These are phyloP conservation scores for Ulota crispa DNA, from an alignment of 225 moss, liverwort and hornwort species.

Conservation along the genomic window DNA sequence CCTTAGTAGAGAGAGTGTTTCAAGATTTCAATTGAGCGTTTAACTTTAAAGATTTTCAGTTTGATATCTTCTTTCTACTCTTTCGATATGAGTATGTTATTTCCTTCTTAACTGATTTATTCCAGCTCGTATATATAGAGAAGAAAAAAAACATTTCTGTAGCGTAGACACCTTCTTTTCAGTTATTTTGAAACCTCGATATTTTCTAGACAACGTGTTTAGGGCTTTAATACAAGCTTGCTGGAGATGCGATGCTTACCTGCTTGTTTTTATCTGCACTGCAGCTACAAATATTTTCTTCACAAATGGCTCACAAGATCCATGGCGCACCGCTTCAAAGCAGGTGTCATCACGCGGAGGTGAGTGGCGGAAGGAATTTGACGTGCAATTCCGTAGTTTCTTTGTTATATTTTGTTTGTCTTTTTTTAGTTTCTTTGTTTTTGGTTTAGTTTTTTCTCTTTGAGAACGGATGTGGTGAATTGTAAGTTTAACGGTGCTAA, in stretches of 20 bases:
- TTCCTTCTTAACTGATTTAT: background rate
- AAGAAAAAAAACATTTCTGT: background rate
- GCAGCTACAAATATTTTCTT: conserved; percentile 82
- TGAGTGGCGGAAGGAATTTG: conserved; percentile 20
- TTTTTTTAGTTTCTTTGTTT: too few species aligned
- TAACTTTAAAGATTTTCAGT: too few species aligned
- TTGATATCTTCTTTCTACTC: background rate
- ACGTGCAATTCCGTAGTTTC: background rate
- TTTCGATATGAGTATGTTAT: background rate
- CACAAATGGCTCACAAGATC: conserved; percentile 94
- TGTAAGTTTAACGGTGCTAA: background rate
- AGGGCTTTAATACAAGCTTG: background rate
- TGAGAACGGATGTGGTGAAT: background rate
- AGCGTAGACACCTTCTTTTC: background rate
- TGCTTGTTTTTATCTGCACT: conserved; percentile 18
- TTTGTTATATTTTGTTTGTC: too few species aligned
- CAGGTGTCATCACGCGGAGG: conserved; percentile 84
- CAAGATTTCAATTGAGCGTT: background rate
- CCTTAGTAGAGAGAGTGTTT: background rate
- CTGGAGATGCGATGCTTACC: conserved; percentile 15
- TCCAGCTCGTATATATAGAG: too few species aligned
- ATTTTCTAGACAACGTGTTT: background rate
- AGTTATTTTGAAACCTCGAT: background rate
- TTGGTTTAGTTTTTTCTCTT: background rate
- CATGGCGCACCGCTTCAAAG: conserved; percentile 97